phyloP scores from a whole-genome alignment of 768 basidiomycete genomes.

The Phlegmacium glaucopus region DNA sequence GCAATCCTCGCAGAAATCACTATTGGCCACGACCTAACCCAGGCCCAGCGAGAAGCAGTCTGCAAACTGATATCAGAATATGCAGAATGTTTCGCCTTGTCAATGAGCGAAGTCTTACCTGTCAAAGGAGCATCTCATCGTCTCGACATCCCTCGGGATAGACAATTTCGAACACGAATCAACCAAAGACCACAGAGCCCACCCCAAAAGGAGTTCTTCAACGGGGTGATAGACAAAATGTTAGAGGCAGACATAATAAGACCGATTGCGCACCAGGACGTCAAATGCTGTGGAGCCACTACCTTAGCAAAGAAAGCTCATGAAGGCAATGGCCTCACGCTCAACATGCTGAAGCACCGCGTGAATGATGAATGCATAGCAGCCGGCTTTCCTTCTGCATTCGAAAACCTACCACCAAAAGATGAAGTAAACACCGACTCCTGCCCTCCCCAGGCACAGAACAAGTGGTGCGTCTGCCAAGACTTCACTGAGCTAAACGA shows the following conservation, averaged over 20 bases:
- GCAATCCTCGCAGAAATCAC: slow-evolving; percentile 16
- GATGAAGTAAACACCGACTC: neutral
- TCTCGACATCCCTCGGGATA: slow-evolving; percentile 27
- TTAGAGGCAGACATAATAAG: slow-evolving; percentile 29
- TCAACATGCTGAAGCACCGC: slow-evolving; percentile 27
- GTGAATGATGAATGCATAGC: slow-evolving; percentile 32
- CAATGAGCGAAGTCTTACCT: slow-evolving; percentile 30
- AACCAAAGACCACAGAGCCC: slow-evolving; percentile 25
- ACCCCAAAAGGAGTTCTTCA: slow-evolving; percentile 26
- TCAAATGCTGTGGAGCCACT: slow-evolving; percentile 28
- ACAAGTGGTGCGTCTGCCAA: slow-evolving; percentile 33
- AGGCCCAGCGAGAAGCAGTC: slow-evolving; percentile 16
- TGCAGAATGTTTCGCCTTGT: slow-evolving; percentile 37
- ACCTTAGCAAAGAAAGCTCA: slow-evolving; percentile 35
- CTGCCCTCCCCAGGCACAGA: neutral
- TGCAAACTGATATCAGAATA: slow-evolving; percentile 23
- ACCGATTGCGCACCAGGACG: slow-evolving; percentile 21
- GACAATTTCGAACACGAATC: slow-evolving; percentile 24
- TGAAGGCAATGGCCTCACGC: slow-evolving; percentile 19
- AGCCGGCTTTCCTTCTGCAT: slow-evolving; percentile 15
- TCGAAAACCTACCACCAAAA: slow-evolving; percentile 17
- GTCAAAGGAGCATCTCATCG: slow-evolving; percentile 29
- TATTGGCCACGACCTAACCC: slow-evolving; percentile 27
- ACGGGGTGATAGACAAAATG: slow-evolving; percentile 32
- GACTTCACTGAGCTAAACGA: slow-evolving; percentile 31